Percentiles rank a stretch among this genome's conserved stretches.
Conservation (phyloP, 164 flowering plant species). For the Liriodendron chinense region DNA sequence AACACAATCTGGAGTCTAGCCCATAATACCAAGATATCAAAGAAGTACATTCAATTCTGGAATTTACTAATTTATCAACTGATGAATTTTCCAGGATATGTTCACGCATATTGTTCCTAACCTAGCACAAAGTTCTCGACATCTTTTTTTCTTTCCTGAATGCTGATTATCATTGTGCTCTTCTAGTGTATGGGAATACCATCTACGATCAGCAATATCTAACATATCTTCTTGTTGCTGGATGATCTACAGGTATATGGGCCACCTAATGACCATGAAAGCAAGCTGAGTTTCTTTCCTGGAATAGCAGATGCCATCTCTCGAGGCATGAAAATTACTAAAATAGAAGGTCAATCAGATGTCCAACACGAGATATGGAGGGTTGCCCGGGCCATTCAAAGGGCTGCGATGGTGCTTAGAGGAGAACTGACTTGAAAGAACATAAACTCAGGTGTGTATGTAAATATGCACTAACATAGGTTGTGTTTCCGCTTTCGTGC, state of each 20-base stretch:
- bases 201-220: background rate
- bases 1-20: too few species aligned
- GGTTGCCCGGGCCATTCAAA: constrained; percentile 72
- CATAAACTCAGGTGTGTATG: background rate
- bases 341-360: constrained; percentile 26
- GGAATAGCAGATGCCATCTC: constrained; percentile 66
- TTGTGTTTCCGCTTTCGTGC: background rate
- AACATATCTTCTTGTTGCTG: background rate
- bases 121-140: too few species aligned
- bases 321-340: constrained; percentile 16
- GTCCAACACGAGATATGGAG: constrained; percentile 81
- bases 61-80: too few species aligned
- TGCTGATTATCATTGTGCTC: background rate
- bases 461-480: background rate
- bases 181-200: background rate
- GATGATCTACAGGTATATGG: constrained; percentile 61
- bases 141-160: background rate
- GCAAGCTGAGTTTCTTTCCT: constrained; percentile 64
- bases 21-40: too few species aligned
- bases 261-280: constrained; percentile 43
- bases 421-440: constrained; percentile 35
- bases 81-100: too few species aligned
- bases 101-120: too few species aligned
- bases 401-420: constrained; percentile 59
- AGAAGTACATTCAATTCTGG: too few species aligned